Percentiles rank a stretch among this genome's conserved stretches.
Evolutionary conservation across 139 green algal genomes (phyloP).

Genomic region (Chlorella sp.): DNA sequence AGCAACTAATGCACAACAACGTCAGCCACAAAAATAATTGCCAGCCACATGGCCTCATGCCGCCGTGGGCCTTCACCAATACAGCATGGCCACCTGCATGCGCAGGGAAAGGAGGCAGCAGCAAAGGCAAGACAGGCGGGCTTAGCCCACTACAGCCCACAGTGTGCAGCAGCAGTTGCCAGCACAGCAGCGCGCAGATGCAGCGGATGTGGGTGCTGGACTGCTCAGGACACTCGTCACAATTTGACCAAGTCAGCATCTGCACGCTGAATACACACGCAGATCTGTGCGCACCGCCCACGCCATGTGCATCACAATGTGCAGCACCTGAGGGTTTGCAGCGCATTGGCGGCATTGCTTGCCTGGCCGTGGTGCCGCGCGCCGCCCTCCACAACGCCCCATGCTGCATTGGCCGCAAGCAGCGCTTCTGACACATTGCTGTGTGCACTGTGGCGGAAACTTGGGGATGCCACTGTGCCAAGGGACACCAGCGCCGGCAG

Average conservation of each 20-base stretch:
- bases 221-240: not conserved
- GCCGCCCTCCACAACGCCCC: too few species aligned
- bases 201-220: too few species aligned
- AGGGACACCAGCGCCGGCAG: slow-evolving; percentile 6
- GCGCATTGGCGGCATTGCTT: not conserved
- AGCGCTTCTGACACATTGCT: not conserved
- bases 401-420: not conserved
- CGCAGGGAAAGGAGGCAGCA: too few species aligned
- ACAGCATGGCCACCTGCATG: slow-evolving; percentile 54
- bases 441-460: not conserved
- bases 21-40: too few species aligned
- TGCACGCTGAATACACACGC: too few species aligned
- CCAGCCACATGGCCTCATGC: slow-evolving; percentile 41
- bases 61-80: slow-evolving; percentile 42
- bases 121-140: not conserved
- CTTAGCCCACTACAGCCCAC: not conserved
- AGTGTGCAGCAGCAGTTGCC: too few species aligned
- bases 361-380: not conserved
- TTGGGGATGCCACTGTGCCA: not conserved
- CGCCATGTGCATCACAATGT: too few species aligned
- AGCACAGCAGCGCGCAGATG: too few species aligned
- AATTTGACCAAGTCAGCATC: too few species aligned
- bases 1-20: too few species aligned
- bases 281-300: too few species aligned
- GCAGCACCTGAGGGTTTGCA: slow-evolving; percentile 16